Percentiles rank a stretch among this genome's conserved stretches.
These are phyloP conservation scores for Neurospora sp. DNA, from an alignment of 495 filamentous ascomycete genomes.

Conservation along the genomic window DNA sequence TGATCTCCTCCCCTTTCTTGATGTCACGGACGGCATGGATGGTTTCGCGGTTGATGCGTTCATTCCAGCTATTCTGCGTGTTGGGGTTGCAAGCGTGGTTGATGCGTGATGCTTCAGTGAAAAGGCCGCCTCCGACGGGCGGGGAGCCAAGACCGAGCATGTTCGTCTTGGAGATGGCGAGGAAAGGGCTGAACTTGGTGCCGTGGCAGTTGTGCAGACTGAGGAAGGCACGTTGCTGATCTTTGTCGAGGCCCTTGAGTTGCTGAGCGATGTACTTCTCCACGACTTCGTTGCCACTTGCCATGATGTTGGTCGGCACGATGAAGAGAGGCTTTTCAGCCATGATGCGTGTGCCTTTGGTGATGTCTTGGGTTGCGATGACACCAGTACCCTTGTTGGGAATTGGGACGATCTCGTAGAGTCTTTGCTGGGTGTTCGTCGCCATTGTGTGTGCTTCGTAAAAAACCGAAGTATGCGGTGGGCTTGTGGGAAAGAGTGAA, in stretches of 20 bases:
- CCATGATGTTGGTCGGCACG: not conserved
- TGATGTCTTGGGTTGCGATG: constrained; percentile 20
- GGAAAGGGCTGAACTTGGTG: constrained; percentile 6
- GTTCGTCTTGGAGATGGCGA: constrained; percentile 24
- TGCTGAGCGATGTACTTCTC: not conserved
- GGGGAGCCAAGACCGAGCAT: constrained; percentile 14
- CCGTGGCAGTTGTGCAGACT: constrained; percentile 20
- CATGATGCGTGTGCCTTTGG: constrained; percentile 24
- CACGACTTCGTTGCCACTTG: not conserved
- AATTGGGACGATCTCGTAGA: not conserved
- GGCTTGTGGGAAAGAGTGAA: not conserved
- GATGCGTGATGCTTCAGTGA: constrained; percentile 24
- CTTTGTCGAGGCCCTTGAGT: not conserved
- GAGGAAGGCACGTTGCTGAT: constrained; percentile 3
- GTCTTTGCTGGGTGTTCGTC: not conserved
- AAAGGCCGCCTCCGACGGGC: constrained; percentile 13
- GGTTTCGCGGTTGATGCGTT: constrained; percentile 14
- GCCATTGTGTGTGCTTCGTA: not conserved
- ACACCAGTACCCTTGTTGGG: constrained; percentile 20
- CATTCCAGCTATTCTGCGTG: constrained; percentile 26
- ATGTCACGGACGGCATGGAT: constrained; percentile 26
- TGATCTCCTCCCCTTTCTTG: constrained; percentile 27
- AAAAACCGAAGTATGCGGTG: not conserved
- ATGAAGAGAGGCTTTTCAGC: constrained; percentile 20
- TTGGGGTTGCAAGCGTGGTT: constrained; percentile 31